Percentiles rank a stretch among this genome's conserved stretches.
These are phyloP conservation scores for Exophiala xenobiotica DNA, from an alignment of 2,329 filamentous ascomycete species.

Conservation along the genomic window DNA sequence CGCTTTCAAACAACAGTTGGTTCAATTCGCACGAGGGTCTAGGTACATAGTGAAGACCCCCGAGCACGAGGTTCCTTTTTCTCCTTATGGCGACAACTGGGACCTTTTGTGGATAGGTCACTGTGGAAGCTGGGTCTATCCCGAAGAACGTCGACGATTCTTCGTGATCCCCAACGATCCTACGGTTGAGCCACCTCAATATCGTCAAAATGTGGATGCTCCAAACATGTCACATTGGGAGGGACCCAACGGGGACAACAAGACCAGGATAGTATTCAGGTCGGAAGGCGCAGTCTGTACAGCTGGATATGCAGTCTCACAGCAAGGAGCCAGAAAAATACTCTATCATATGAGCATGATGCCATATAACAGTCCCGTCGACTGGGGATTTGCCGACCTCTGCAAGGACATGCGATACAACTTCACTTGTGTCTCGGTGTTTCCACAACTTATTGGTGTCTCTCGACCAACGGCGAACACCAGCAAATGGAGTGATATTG, in stretches of 20 bases:
- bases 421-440: conserved; percentile 19
- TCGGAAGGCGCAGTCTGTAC: conserved; percentile 24
- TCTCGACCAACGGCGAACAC: conserved; percentile 22
- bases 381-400: conserved; percentile 22
- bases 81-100: conserved; percentile 55
- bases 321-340: conserved; percentile 24
- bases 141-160: conserved; percentile 33
- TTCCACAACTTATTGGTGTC: conserved; percentile 24
- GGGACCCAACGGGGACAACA: conserved; percentile 16
- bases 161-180: conserved; percentile 36
- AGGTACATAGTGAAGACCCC: conserved; percentile 33
- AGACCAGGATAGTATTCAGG: conserved; percentile 19
- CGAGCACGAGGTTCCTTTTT: conserved; percentile 31
- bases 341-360: conserved; percentile 27
- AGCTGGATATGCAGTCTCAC: conserved; percentile 27
- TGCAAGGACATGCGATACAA: conserved; percentile 20
- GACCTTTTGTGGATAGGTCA: conserved; percentile 55
- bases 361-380: conserved; percentile 22
- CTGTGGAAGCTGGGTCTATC: conserved; percentile 39
- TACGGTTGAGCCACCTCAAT: conserved; percentile 30
- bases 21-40: conserved; percentile 37
- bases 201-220: conserved; percentile 20
- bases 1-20: conserved; percentile 50
- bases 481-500: conserved; percentile 25
- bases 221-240: conserved; percentile 25